A percentile compares a stretch with the other conserved stretches of the same genome.
phyloP scores from a whole-genome alignment of 306 rosid species.

The Ochetophila trinervis region DNA sequence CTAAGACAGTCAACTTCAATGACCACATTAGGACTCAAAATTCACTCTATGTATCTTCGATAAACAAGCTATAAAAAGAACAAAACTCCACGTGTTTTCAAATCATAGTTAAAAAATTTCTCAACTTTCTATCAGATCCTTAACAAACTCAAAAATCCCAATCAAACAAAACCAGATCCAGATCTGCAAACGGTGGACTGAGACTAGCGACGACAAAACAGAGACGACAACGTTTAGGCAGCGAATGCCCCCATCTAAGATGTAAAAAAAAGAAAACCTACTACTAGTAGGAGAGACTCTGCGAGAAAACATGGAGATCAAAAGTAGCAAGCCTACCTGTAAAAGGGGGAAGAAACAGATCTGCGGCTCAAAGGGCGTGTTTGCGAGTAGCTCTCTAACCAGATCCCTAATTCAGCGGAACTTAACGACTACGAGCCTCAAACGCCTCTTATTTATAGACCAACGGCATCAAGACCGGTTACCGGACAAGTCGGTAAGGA shows the following conservation, averaged over 20 bases:
- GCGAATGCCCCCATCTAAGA: too few relatives aligned
- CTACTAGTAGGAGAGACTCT: too few relatives aligned
- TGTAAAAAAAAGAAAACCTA: background rate
- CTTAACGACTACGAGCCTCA: background rate
- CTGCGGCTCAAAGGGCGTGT: background rate
- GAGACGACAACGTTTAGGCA: too few relatives aligned
- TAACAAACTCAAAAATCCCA: background rate
- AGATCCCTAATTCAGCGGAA: background rate
- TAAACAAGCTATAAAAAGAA: too few relatives aligned
- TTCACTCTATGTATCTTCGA: background rate
- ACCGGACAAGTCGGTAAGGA: slow-evolving; percentile 38
- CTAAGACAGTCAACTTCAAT: background rate
- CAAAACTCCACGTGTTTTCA: background rate
- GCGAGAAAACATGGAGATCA: background rate
- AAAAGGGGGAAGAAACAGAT: background rate
- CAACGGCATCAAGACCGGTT: slow-evolving; percentile 27
- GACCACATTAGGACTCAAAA: background rate
- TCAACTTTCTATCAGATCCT: background rate
- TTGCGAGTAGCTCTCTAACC: background rate
- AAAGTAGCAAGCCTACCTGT: too few relatives aligned
- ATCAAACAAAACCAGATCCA: slow-evolving; percentile 39
- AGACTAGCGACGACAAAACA: too few relatives aligned
- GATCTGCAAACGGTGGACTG: slow-evolving; percentile 35
- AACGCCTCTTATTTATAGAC: slow-evolving; percentile 36
- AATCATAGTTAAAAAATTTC: background rate